phyloP scores from a whole-genome alignment of 2,329 filamentous ascomycete genomes.

The Calonectria fujianensis region DNA sequence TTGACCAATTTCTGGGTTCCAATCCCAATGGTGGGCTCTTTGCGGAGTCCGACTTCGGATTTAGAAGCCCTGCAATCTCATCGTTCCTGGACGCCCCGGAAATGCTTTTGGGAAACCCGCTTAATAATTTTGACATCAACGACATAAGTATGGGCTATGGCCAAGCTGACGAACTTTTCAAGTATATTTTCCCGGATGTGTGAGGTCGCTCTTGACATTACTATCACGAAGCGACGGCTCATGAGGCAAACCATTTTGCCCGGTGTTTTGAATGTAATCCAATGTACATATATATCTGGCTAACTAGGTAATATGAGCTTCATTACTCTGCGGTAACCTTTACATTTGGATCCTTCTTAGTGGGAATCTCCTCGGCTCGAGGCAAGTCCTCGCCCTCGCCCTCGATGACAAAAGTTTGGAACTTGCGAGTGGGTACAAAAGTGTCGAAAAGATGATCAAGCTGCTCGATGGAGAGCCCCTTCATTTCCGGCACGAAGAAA shows the following conservation, averaged over 20 bases:
- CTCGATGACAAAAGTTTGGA: neutral
- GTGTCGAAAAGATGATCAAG: neutral
- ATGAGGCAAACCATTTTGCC: neutral
- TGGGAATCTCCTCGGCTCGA: neutral
- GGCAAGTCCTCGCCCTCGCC: constrained; percentile 1
- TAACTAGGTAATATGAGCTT: neutral
- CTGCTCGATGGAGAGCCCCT: constrained; percentile 5
- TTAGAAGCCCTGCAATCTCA: constrained; percentile 9
- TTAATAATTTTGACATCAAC: constrained; percentile 14
- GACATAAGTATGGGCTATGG: constrained; percentile 11
- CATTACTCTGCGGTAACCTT: neutral
- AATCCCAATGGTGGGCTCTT: neutral
- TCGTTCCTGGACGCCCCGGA: constrained; percentile 2
- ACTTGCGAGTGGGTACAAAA: constrained; percentile 17
- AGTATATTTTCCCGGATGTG: constrained; percentile 12
- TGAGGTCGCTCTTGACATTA: neutral
- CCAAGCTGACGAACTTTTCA: constrained; percentile 17
- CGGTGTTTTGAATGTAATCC: neutral
- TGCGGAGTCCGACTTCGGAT: neutral
- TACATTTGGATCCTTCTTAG: neutral
- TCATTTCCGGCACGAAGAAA: constrained; percentile 12
- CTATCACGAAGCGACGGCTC: neutral
- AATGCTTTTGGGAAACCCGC: constrained; percentile 4
- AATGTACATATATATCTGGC: neutral
- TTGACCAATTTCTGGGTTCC: neutral